Base-by-base conservation (phyloP, 805 yeast genomes). In the Wickerhamiella brachini region DNA sequence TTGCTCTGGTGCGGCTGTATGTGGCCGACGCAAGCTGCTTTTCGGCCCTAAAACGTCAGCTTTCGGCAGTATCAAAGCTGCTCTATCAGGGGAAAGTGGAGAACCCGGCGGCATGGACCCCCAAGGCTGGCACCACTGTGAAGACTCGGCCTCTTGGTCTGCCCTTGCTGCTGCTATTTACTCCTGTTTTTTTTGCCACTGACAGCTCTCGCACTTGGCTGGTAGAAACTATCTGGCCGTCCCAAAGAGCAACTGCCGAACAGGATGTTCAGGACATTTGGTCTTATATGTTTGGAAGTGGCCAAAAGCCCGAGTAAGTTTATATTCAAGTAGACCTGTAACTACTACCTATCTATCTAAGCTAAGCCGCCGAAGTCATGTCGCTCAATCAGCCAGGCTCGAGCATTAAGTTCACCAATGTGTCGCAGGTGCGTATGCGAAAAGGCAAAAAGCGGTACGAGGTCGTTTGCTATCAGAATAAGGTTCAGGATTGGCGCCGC, bases 391-490 rank as follows among this genome's bases (percentile, higher is more conserved):
- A 93, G 68, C 98, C 98, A 2, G 76, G 80, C 15, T 80, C 85
- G 38, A 95, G 86, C 66, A 89, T 93, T 56, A 84, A 80, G 63
- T 75, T 93, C 60, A 93, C 98, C 49, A 93, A 93, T 66, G 97
- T 93, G 31, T 88, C 97, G 26, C 72, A 90, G 52, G 97, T 93
- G 45, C 76, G 93, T 46, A 80, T 93, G 79, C 85, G 83, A 60
- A 88, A 86, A 65, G 96, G 72, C 43, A 87, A 86, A 64, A 85
- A 86, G 66, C 72, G 96, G 57, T 93, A 88, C 60, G 98, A 93
- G 67, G 77, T 93, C 45, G 97, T 97, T 0, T 93, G 98, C 63
- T 93, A 93, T 65, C 95, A 86, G 62, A 93, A 93, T 62, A 93
- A 93, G 63, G 96, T 93, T 5, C 97, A 90, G 65, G 98, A 93